These are phyloP conservation scores for Ascochyta fabae DNA, from an alignment of 2,329 filamentous ascomycete species.

Conservation along the genomic window DNA sequence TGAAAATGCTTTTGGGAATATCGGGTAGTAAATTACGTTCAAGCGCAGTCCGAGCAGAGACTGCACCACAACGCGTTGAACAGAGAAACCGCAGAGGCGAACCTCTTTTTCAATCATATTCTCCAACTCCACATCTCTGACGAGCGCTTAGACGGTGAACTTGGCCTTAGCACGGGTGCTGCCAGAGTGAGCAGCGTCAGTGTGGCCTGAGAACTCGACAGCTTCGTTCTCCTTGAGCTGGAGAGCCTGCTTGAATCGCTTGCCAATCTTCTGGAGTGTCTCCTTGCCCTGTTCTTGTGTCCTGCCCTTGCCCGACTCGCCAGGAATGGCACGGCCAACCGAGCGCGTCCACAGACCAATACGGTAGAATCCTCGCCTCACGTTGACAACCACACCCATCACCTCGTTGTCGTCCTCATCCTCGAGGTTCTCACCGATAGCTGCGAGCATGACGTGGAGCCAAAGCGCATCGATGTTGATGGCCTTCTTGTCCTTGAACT, in stretches of 20 bases:
- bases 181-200: slow-evolving; percentile 88
- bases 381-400: slow-evolving; percentile 99
- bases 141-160: slow-evolving; percentile 72
- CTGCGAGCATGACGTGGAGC: slow-evolving; percentile 95
- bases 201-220: slow-evolving; percentile 96
- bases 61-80: slow-evolving; percentile 6
- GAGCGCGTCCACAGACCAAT: slow-evolving; percentile 97
- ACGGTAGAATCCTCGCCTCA: slow-evolving; percentile 97
- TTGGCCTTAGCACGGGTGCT: slow-evolving; percentile 97
- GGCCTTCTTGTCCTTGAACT: slow-evolving; percentile 93
- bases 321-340: slow-evolving; percentile 81
- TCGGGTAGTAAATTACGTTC: slow-evolving; percentile 30
- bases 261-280: slow-evolving; percentile 82
- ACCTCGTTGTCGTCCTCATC: slow-evolving; percentile 93
- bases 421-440: slow-evolving; percentile 97
- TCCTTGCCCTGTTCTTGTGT: slow-evolving; percentile 83
- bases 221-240: slow-evolving; percentile 76
- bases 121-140: background rate
- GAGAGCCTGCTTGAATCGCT: slow-evolving; percentile 90
- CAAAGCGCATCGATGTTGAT: slow-evolving; percentile 94
- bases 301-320: slow-evolving; percentile 78
- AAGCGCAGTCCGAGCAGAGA: slow-evolving; percentile 19
- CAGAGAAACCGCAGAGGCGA: slow-evolving; percentile 11
- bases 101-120: slow-evolving; percentile 4
- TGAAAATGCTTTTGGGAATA: slow-evolving; percentile 37